phyloP scores from a whole-genome alignment of 352 stramenopile genomes.

The Globisporangium camurandrum region DNA sequence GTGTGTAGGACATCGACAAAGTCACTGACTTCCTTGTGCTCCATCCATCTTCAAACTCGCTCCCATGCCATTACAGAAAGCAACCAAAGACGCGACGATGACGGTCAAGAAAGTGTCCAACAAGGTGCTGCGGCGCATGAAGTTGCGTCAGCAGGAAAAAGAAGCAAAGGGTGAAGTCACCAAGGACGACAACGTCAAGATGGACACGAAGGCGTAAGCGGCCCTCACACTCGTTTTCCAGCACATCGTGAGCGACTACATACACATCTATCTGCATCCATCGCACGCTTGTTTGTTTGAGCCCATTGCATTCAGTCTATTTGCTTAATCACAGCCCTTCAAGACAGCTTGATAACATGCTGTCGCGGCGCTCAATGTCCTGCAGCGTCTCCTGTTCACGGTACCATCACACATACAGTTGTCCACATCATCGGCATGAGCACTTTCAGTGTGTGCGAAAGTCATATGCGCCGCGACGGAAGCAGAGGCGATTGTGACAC shows the following conservation, averaged over 20 bases:
- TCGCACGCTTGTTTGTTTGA: too few relatives aligned
- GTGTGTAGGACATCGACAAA: too few relatives aligned
- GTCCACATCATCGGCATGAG: neutral
- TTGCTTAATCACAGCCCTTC: constrained; percentile 34
- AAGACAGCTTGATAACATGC: constrained; percentile 56
- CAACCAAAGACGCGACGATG: constrained; percentile 41
- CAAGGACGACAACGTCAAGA: constrained; percentile 27
- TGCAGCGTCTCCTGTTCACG: constrained; percentile 49
- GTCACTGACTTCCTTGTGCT: too few relatives aligned
- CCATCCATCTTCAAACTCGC: too few relatives aligned
- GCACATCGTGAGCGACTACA: neutral
- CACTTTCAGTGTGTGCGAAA: too few relatives aligned
- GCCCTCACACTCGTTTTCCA: neutral
- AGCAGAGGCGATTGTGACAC: too few relatives aligned
- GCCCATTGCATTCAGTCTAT: too few relatives aligned
- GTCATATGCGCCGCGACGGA: too few relatives aligned
- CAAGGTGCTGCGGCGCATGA: constrained; percentile 66
- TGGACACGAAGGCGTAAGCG: constrained; percentile 51
- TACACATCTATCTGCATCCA: neutral
- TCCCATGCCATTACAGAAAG: constrained; percentile 26
- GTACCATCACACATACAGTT: neutral
- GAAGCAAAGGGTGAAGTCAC: constrained; percentile 37
- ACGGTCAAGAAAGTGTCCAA: constrained; percentile 63
- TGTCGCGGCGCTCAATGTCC: constrained; percentile 59
- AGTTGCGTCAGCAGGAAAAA: constrained; percentile 48